These are phyloP conservation scores for Anthoceros angustus DNA, from an alignment of 225 moss, liverwort and hornwort species.

Conservation along the genomic window DNA sequence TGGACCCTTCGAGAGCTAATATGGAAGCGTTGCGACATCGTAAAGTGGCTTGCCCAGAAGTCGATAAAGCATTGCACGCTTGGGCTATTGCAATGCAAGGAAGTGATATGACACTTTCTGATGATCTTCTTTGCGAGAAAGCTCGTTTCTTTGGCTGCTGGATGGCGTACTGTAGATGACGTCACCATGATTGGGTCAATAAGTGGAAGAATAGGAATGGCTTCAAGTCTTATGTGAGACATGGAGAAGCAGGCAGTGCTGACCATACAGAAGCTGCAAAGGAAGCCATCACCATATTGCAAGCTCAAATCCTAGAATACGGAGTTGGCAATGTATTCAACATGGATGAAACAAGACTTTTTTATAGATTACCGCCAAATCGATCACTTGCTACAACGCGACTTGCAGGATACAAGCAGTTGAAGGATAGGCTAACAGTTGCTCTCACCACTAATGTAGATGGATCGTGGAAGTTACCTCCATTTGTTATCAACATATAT, in stretches of 20 bases:
- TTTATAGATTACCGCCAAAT: constrained; percentile 6
- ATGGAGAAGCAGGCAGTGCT: background rate
- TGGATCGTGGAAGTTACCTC: background rate
- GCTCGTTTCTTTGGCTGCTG: constrained; percentile 17
- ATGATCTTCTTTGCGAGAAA: constrained; percentile 22
- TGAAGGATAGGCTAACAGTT: constrained; percentile 6
- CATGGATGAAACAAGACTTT: constrained; percentile 1
- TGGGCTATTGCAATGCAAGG: constrained; percentile 24
- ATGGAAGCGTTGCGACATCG: constrained; percentile 7
- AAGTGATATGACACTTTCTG: constrained; percentile 16
- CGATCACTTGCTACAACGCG: background rate
- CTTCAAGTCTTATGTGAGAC: background rate
- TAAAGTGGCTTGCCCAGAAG: constrained; percentile 23
- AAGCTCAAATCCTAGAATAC: background rate
- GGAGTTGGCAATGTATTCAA: constrained; percentile 4
- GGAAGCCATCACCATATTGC: background rate
- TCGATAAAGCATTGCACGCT: constrained; percentile 23
- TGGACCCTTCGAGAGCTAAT: no score
- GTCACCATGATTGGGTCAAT: constrained; percentile 8
- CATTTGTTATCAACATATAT: constrained; percentile 8
- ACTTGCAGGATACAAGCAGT: background rate
- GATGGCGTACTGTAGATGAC: constrained; percentile 11
- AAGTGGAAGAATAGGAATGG: constrained; percentile 1
- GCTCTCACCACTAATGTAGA: constrained; percentile 10
- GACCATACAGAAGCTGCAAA: background rate